Base-by-base conservation (phyloP, 495 filamentous ascomycete genomes). In the Annulohypoxylon maeteangense region DNA sequence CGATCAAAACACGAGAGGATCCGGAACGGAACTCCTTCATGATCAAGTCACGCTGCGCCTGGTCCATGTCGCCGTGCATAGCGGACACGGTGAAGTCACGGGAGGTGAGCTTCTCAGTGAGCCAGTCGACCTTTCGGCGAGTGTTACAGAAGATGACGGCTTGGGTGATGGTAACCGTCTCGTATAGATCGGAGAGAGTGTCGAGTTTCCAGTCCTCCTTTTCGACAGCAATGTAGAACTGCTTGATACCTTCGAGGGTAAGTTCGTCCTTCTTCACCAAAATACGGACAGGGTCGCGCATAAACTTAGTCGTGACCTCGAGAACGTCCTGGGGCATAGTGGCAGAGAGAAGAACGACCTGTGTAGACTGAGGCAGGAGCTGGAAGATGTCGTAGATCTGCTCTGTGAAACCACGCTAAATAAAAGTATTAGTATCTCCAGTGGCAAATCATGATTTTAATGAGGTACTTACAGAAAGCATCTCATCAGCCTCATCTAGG, bases 141-240 rank as follows among this genome's bases (percentile, higher is more conserved):
- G 95, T 99, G 88, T 99, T 99, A 87, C 95, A 99, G 91, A 99
- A 99, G 84, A 99, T 99, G 80, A 99, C 95, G 67, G 95, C 95
- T 82, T 99, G 95, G 63, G 95, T 99, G 80, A 99, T 99, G 73
- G 95, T 99, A 78, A 99, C 91, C 32, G 95, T 99, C 82, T 99
- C 95, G 88, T 99, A 99, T 64, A 99, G 85, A 82, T 99, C 95
- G 78, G 92, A 98, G 31, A 99, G 93, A 48, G 95, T 99, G 83
- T 99, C 95, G 70, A 99, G 91, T 85, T 99, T 99, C 96, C 96
- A 99, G 77, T 98, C 95, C 81, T 99, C 95, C 88, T 99, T 98
- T 87, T 99, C 95, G 56, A 99, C 95, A 66, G 95, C 95, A 81
- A 99, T 99, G 87, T 97, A 99, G 88, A 97, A 99, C 79, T 99